Evolutionary conservation across 2,329 filamentous ascomycete genomes (phyloP).

Genomic region (Fusarium nurragi): DNA sequence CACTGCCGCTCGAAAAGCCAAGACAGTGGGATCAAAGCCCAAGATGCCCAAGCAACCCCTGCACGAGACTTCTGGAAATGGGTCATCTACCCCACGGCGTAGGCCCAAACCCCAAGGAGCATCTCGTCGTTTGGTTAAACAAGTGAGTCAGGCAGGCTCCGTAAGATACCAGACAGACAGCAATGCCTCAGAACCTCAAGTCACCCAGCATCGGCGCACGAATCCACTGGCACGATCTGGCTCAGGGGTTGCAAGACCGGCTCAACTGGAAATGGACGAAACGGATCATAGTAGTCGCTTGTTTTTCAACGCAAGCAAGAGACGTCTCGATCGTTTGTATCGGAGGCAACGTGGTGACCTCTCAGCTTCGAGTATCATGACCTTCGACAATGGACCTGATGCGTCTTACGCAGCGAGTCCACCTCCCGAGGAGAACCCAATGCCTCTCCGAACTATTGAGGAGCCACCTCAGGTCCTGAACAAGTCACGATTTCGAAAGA

Average conservation of each 20-base stretch:
- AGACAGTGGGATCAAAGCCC: conserved; percentile 11
- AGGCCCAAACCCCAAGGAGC: neutral
- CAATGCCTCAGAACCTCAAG: neutral
- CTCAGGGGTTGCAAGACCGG: conserved; percentile 54
- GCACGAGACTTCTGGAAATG: conserved; percentile 40
- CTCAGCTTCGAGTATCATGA: conserved; percentile 30
- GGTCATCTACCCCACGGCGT: conserved; percentile 3
- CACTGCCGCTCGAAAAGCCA: conserved; percentile 39
- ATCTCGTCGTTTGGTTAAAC: conserved; percentile 46
- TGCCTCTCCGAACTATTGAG: conserved; percentile 33
- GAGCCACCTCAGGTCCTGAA: conserved; percentile 4
- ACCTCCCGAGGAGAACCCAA: conserved; percentile 39
- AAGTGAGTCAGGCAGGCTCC: conserved; percentile 41
- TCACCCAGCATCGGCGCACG: conserved; percentile 2
- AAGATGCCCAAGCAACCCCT: conserved; percentile 26
- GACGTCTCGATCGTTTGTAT: conserved; percentile 64
- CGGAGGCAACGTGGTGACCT: conserved; percentile 50
- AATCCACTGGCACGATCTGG: conserved; percentile 16
- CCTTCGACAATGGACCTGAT: conserved; percentile 26
- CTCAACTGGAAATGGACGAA: conserved; percentile 64
- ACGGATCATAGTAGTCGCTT: conserved; percentile 47
- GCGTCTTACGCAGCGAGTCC: conserved; percentile 33
- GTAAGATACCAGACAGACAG: conserved; percentile 39
- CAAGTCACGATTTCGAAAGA: conserved; percentile 56
- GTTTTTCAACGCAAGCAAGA: conserved; percentile 63